Conservation (phyloP, 1,284 basidiomycete genomes). For the Cryptococcus sp. region DNA sequence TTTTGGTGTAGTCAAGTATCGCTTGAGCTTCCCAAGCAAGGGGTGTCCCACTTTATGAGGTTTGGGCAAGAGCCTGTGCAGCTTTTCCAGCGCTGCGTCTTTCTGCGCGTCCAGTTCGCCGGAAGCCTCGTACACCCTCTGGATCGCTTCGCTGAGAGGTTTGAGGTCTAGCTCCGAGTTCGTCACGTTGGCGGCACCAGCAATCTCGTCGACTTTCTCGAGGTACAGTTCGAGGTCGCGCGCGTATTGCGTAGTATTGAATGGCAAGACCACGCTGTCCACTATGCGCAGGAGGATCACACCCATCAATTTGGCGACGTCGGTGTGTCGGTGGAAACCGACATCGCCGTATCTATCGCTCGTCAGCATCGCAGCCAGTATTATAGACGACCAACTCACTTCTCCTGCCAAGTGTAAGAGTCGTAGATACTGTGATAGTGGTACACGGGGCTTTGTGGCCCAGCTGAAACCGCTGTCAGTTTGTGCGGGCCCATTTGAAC, state of each 20-base stretch:
- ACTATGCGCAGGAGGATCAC: conserved; percentile 63
- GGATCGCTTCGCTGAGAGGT: conserved; percentile 59
- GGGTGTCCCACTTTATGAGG: conserved; percentile 6
- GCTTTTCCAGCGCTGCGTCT: conserved; percentile 43
- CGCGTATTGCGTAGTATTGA: conserved; percentile 77
- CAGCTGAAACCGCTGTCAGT: conserved; percentile 11
- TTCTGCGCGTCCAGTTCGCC: conserved; percentile 62
- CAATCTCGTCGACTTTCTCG: conserved; percentile 58
- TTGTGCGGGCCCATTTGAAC: not conserved
- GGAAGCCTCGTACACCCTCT: conserved; percentile 60
- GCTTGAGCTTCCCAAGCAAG: conserved; percentile 3
- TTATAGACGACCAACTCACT: conserved; percentile 18
- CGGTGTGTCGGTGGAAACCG: conserved; percentile 70
- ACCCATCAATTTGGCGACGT: conserved; percentile 67
- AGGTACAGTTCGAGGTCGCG: conserved; percentile 65
- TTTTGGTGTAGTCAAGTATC: not conserved
- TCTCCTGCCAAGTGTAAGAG: conserved; percentile 66
- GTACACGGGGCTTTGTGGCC: conserved; percentile 64
- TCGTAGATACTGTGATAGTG: conserved; percentile 77
- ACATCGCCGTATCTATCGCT: conserved; percentile 66
- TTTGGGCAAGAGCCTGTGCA: conserved; percentile 48
- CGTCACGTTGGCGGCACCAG: conserved; percentile 37
- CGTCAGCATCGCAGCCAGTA: no score
- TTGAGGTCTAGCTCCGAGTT: conserved; percentile 54
- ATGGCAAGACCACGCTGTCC: conserved; percentile 63